Evolutionary conservation across 2,329 filamentous ascomycete species (phyloP), one percentile per base, ranked within the genome.

Genomic region (Fusarium sp.): DNA sequence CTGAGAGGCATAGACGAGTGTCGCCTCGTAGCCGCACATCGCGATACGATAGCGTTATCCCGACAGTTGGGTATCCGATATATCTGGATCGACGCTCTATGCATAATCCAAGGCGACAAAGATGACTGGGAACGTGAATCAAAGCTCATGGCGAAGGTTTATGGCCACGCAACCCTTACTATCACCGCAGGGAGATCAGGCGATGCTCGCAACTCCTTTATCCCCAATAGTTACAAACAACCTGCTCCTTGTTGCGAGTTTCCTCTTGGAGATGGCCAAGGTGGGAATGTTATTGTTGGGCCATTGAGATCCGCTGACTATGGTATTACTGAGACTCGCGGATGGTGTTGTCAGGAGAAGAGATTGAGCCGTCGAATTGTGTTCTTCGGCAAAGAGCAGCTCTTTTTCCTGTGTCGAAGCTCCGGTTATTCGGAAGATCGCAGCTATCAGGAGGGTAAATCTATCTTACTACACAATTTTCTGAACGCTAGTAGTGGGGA

Each of bases 291-390:
- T 14, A 10, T 55, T 26, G 28, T 70, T 17, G 66, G 62, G 0
- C 8, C 54, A 0, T 15, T 44, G 8, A 59, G 66, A 17, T 54
- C 66, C 1, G 5, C 6, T 20, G 51, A 62, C 22, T n/a, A 58
- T 0, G 66, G 69, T 8, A 2, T 50, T 3, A 60, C 56, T 18
- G 42, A 56, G 13, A 72, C 62, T 18, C 68, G 68, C 2, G 68
- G 68, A 1, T 72, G 68, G 68, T 72, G 68, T 26, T 61, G 64
- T n/a, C 68, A 70, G 6, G 68, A 72, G 11, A 70, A 41, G 18
- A 38, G 48, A 4, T 30, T 61, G 1, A 54, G 69, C 26, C 66
- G 69, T 10, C 36, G 69, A 0, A 26, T 39, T 2, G 42, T 72
- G 30, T 26, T 67, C 8, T 70, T 72, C 5, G 69, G 56, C 3